Evolutionary conservation across 768 basidiomycete species (phyloP).

Genomic region (Russula lepida): DNA sequence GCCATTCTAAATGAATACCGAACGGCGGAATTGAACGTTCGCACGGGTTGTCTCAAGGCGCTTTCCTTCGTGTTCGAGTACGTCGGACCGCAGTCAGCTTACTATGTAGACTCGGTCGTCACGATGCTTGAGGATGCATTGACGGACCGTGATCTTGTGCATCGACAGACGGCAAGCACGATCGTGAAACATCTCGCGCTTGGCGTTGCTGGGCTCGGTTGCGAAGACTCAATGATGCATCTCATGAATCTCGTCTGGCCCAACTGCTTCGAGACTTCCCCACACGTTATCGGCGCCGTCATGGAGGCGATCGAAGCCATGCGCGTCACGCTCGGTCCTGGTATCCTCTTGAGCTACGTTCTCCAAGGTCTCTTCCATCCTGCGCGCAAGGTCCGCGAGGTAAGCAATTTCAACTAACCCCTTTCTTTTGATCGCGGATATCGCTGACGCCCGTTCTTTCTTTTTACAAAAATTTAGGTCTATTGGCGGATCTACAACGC

Average conservation of each 20-base stretch:
- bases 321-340: slow-evolving; percentile 92
- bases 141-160: slow-evolving; percentile 96
- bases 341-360: slow-evolving; percentile 84
- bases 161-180: slow-evolving; percentile 94
- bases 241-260: slow-evolving; percentile 99
- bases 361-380: slow-evolving; percentile 97
- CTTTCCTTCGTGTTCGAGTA: slow-evolving; percentile 99
- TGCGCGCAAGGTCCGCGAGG: slow-evolving; percentile 92
- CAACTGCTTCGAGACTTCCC: slow-evolving; percentile 96
- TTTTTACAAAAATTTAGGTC: slow-evolving; percentile 31
- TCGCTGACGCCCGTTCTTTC: neutral
- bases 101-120: slow-evolving; percentile 95
- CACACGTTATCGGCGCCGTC: slow-evolving; percentile 95
- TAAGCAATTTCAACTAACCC: slow-evolving; percentile 29
- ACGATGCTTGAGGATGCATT: slow-evolving; percentile 98
- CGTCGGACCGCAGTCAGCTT: slow-evolving; percentile 92
- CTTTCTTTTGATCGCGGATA: too few species aligned
- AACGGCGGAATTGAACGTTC: slow-evolving; percentile 95
- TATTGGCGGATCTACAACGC: slow-evolving; percentile 98
- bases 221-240: slow-evolving; percentile 97
- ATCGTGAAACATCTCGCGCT: slow-evolving; percentile 98
- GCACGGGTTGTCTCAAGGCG: slow-evolving; percentile 97
- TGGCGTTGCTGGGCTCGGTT: slow-evolving; percentile 93
- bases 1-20: slow-evolving; percentile 98
- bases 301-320: slow-evolving; percentile 99